Evolutionary conservation across 495 filamentous ascomycete genomes (phyloP).

Genomic region (Rusavskia elegans): DNA sequence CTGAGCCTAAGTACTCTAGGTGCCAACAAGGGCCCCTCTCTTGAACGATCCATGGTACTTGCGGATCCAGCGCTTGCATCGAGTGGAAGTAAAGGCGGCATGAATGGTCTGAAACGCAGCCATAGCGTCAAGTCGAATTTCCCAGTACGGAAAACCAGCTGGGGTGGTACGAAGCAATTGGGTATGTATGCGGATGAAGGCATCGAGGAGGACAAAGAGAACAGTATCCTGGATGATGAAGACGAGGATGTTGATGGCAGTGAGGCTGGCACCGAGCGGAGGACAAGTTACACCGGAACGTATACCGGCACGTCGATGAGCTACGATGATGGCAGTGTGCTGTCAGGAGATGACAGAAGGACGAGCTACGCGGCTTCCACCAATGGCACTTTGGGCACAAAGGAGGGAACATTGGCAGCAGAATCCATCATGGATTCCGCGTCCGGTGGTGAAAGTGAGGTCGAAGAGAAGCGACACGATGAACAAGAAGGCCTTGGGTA

Average conservation of each 20-base stretch:
- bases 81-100: slow-evolving; percentile 14
- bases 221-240: slow-evolving; percentile 36
- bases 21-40: slow-evolving; percentile 47
- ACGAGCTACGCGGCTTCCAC: slow-evolving; percentile 34
- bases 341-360: slow-evolving; percentile 27
- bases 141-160: slow-evolving; percentile 54
- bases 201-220: slow-evolving; percentile 40
- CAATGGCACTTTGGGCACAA: slow-evolving; percentile 18
- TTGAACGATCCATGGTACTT: slow-evolving; percentile 35
- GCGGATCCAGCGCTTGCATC: slow-evolving; percentile 33
- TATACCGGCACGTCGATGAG: slow-evolving; percentile 29
- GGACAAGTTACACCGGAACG: slow-evolving; percentile 34
- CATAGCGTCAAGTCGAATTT: slow-evolving; percentile 55
- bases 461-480: slow-evolving; percentile 13
- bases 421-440: slow-evolving; percentile 12
- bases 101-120: slow-evolving; percentile 44
- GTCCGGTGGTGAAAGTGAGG: slow-evolving; percentile 18
- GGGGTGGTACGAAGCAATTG: slow-evolving; percentile 38
- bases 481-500: neutral
- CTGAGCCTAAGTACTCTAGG: slow-evolving; percentile 78
- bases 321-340: slow-evolving; percentile 31
- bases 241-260: slow-evolving; percentile 25
- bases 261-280: slow-evolving; percentile 36
- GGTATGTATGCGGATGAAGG: slow-evolving; percentile 15
- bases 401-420: slow-evolving; percentile 12